Percentiles rank a stretch among this genome's conserved stretches.
Evolutionary conservation across 2,329 filamentous ascomycete genomes (phyloP).

Genomic region (Diplodia corticola): DNA sequence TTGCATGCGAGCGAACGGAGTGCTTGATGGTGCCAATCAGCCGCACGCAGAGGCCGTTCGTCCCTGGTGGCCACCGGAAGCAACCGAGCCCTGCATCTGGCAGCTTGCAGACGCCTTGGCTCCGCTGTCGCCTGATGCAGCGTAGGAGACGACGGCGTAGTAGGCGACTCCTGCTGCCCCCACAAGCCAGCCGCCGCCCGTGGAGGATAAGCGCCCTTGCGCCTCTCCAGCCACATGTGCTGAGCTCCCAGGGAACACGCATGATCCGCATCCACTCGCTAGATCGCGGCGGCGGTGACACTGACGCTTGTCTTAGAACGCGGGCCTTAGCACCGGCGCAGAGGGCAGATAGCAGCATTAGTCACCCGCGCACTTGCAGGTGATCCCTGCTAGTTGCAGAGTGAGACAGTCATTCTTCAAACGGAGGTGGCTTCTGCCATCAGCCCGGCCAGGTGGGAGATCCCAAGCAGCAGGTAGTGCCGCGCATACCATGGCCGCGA

Average conservation of each 20-base stretch:
- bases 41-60: conserved; percentile 21
- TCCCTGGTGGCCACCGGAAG: conserved; percentile 22
- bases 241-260: conserved; percentile 10
- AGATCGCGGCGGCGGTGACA: conserved; percentile 21
- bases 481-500: conserved; percentile 25
- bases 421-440: conserved; percentile 23
- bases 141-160: neutral
- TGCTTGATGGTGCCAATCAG: conserved; percentile 23
- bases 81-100: conserved; percentile 23
- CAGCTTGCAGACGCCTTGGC: neutral
- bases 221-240: conserved; percentile 22
- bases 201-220: conserved; percentile 18
- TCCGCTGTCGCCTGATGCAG: conserved; percentile 15
- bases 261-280: conserved; percentile 21
- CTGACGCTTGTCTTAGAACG: conserved; percentile 23
- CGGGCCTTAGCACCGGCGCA: conserved; percentile 20
- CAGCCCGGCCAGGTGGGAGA: conserved; percentile 9
- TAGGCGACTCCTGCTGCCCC: conserved; percentile 3
- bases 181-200: conserved; percentile 1
- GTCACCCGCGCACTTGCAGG: conserved; percentile 22
- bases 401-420: conserved; percentile 24
- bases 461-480: conserved; percentile 22
- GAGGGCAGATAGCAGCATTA: conserved; percentile 18
- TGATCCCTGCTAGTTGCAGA: conserved; percentile 23
- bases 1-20: conserved; percentile 3